Evolutionary conservation across 352 stramenopile species (phyloP).

Genomic region (Thraustochytrium striatum): DNA sequence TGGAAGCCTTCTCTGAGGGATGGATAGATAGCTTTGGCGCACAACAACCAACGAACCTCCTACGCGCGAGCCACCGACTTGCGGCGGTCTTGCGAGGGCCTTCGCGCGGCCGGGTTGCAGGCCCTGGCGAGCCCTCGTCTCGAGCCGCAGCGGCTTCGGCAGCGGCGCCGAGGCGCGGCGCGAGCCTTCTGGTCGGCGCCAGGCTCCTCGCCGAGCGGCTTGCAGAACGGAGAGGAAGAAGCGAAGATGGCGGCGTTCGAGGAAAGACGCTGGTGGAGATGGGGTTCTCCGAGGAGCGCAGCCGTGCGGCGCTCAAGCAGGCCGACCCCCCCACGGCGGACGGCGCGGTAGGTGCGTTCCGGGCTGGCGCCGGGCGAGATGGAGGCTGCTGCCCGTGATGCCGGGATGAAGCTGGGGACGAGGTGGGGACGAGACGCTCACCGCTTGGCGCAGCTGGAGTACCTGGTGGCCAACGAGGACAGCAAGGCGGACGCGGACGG

Average conservation of each 20-base stretch:
- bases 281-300: constrained; percentile 23
- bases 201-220: background rate
- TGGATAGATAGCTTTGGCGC: background rate
- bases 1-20: background rate
- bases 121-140: no score
- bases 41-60: no score
- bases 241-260: background rate
- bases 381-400: background rate
- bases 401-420: background rate
- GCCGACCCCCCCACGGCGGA: constrained; percentile 14
- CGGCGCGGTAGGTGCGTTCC: constrained; percentile 9
- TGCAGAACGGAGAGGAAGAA: background rate
- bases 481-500: constrained; percentile 80
- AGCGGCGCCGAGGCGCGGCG: no score
- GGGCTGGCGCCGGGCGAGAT: background rate
- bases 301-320: background rate
- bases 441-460: constrained; percentile 1
- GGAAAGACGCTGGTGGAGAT: constrained; percentile 26
- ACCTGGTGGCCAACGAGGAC: constrained; percentile 54
- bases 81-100: no score
- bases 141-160: no score
- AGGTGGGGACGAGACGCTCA: background rate
- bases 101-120: no score
- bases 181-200: no score
- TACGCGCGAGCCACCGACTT: no score